phyloP scores from a whole-genome alignment of 2,329 filamentous ascomycete species.

The Calonectria pseudoreteaudii region DNA sequence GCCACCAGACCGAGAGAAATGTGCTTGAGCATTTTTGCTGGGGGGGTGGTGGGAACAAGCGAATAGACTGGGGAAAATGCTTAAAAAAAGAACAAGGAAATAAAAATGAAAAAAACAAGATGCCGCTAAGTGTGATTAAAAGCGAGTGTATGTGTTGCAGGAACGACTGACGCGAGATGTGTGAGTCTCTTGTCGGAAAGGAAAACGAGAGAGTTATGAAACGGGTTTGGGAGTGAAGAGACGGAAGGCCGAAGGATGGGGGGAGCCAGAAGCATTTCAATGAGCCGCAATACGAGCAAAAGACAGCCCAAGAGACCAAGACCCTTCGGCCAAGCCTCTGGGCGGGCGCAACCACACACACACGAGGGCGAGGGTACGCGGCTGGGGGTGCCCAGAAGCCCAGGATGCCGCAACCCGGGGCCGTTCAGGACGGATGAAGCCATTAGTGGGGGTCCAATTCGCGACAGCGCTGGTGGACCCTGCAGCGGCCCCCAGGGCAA shows the following conservation, averaged over 20 bases:
- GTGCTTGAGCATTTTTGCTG: constrained; percentile 19
- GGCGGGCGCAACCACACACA: neutral
- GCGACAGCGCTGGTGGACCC: neutral
- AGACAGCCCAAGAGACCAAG: neutral
- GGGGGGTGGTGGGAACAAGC: neutral
- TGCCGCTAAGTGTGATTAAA: neutral
- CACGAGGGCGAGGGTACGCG: neutral
- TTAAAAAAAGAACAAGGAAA: neutral
- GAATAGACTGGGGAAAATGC: neutral
- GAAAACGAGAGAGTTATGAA: neutral
- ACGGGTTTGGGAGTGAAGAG: neutral
- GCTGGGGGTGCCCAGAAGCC: neutral
- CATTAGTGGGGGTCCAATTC: constrained; percentile 23
- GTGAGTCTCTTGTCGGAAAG: neutral
- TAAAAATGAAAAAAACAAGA: neutral
- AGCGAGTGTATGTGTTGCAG: neutral
- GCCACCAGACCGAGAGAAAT: constrained; percentile 17
- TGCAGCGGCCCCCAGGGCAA: neutral
- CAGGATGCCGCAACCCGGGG: constrained; percentile 19
- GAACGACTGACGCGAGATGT: neutral
- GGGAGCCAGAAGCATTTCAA: neutral
- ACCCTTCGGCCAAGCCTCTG: neutral
- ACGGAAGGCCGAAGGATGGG: neutral
- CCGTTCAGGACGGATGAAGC: constrained; percentile 20
- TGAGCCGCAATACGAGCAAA: neutral